Evolutionary conservation across 768 basidiomycete species (phyloP).

Genomic region (Leccinum obscurum): DNA sequence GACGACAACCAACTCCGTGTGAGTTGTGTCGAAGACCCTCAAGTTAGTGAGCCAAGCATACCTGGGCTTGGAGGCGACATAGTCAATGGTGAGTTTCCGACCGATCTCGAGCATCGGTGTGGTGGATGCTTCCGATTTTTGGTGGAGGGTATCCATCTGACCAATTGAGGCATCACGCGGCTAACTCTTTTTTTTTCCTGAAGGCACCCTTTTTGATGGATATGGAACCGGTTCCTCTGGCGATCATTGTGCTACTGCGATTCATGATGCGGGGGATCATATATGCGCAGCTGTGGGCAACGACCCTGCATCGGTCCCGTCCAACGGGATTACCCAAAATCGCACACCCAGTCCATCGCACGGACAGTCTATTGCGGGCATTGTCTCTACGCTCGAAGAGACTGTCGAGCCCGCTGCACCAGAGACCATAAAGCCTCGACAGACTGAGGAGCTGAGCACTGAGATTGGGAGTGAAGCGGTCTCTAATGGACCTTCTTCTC

Average conservation of each 20-base stretch:
- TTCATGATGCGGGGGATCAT: slow-evolving; percentile 19
- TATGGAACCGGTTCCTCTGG: slow-evolving; percentile 36
- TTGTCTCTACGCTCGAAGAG: slow-evolving; percentile 23
- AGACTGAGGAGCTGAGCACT: slow-evolving; percentile 11
- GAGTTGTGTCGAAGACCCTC: slow-evolving; percentile 41
- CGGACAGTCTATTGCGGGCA: slow-evolving; percentile 24
- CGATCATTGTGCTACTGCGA: slow-evolving; percentile 15
- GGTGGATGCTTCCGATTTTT: slow-evolving; percentile 48
- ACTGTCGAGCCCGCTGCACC: slow-evolving; percentile 16
- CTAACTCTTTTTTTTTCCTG: slow-evolving; percentile 46
- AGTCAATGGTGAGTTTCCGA: slow-evolving; percentile 55
- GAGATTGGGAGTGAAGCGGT: slow-evolving; percentile 22
- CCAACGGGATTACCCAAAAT: slow-evolving; percentile 19
- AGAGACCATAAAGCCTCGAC: slow-evolving; percentile 23
- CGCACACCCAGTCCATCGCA: slow-evolving; percentile 14
- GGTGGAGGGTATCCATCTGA: slow-evolving; percentile 43
- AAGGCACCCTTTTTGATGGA: slow-evolving; percentile 45
- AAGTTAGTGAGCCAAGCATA: slow-evolving; percentile 35
- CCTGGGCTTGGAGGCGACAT: slow-evolving; percentile 34
- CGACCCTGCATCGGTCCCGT: slow-evolving; percentile 30
- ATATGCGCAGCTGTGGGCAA: slow-evolving; percentile 19
- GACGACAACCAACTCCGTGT: slow-evolving; percentile 46
- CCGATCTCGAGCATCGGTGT: slow-evolving; percentile 31
- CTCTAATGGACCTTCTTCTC: slow-evolving; percentile 21
- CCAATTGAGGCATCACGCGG: slow-evolving; percentile 47